Conservation (phyloP, 352 stramenopile species). For the Phytophthora capsici region DNA sequence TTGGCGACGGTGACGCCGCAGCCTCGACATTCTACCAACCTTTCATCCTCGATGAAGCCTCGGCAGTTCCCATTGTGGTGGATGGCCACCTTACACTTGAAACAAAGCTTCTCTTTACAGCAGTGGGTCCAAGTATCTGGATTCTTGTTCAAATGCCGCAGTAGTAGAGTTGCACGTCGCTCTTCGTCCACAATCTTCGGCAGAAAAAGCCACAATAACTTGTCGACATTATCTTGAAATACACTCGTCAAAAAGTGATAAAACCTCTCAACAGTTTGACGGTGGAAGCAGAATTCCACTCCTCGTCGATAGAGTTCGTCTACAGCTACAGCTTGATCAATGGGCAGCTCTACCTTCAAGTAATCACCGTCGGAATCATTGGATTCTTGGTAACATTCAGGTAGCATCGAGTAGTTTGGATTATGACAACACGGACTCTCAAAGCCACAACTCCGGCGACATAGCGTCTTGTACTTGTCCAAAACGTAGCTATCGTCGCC, state of each 20-base stretch:
- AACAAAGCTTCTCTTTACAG: conserved; percentile 52
- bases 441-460: conserved; percentile 64
- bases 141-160: conserved; percentile 52
- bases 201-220: conserved; percentile 45
- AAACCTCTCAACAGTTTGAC: conserved; percentile 28
- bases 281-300: conserved; percentile 53
- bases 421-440: conserved; percentile 69
- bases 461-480: conserved; percentile 65
- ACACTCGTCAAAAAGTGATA: conserved; percentile 43
- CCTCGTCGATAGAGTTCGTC: conserved; percentile 28
- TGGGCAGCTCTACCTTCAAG: conserved; percentile 16
- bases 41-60: conserved; percentile 63
- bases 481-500: conserved; percentile 54
- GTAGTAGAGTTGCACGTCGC: conserved; percentile 53
- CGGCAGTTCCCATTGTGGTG: conserved; percentile 55
- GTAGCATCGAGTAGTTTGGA: conserved; percentile 61
- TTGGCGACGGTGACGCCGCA: conserved; percentile 70
- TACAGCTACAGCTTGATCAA: conserved; percentile 29
- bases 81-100: conserved; percentile 63
- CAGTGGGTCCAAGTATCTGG: conserved; percentile 55
- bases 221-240: conserved; percentile 30
- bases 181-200: conserved; percentile 59
- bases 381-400: conserved; percentile 4
- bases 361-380: conserved; percentile 46
- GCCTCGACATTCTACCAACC: conserved; percentile 56